Evolutionary conservation across 306 rosid species (phyloP).

Genomic region (Ormosia emarginata): DNA sequence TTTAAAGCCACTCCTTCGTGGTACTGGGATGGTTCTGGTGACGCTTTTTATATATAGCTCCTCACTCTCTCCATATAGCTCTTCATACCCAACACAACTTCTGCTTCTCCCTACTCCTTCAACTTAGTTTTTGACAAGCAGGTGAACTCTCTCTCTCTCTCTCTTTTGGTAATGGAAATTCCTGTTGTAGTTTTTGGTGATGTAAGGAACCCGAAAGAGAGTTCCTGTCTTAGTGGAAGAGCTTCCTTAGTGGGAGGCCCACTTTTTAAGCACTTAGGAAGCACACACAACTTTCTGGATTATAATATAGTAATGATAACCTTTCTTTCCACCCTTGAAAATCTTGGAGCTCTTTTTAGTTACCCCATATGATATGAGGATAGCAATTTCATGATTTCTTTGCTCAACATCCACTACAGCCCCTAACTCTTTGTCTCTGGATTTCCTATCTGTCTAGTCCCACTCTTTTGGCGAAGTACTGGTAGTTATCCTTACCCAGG

Average conservation of each 20-base stretch:
- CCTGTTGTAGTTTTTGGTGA: background rate
- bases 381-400: background rate
- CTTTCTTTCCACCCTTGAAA: slow-evolving; percentile 4
- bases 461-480: background rate
- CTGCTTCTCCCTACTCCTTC: slow-evolving; percentile 2
- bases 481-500: background rate
- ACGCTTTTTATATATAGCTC: background rate
- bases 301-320: background rate
- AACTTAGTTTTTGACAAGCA: background rate
- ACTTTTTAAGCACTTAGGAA: slow-evolving; percentile 18
- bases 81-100: background rate
- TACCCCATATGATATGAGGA: background rate
- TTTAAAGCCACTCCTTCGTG: background rate
- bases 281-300: background rate
- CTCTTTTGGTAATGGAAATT: background rate
- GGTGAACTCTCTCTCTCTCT: slow-evolving; percentile 12
- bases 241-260: slow-evolving; percentile 29
- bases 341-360: slow-evolving; percentile 15
- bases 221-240: slow-evolving; percentile 2
- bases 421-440: background rate
- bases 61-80: background rate
- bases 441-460: background rate
- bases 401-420: background rate
- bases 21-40: background rate
- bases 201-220: background rate